Base-by-base conservation (phyloP, 176 grass and related monocot species). In the Eragrostis curvula region DNA sequence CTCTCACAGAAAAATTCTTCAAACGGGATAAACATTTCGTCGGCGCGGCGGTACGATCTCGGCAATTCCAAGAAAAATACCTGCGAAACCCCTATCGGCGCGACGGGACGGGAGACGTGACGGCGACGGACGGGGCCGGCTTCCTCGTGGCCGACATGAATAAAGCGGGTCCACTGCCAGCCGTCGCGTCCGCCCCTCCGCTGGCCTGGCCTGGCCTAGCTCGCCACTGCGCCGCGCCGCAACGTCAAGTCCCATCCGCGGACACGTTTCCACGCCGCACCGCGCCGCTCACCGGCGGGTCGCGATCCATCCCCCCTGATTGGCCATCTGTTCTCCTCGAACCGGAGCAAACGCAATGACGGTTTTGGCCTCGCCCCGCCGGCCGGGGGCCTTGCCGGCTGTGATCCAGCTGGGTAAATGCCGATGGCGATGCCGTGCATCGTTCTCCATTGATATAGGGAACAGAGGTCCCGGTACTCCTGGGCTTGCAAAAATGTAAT, bases 141-240 rank as follows among this genome's bases (percentile, higher is more conserved):
- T 73, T 86, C 92, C 92, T 83, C 13, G 82, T 88, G 92, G 79
- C 79, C 92, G 86, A 94, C 92, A 89, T 29, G 43, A 53, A 42
- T 67, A 79, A 70, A 71, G 77, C 6, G 47, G 61, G 46, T 8
- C 75, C 71, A 8, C 46, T 50, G 56, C 30, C 40, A 79, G 49
- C 83, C 64, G 30, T 74, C 47, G 67, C 84, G 68, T 36, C 20
- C 30, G 18, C n/a, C n/a, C n/a, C n/a, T n/a, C n/a, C n/a, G n/a
- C n/a, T n/a, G n/a, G n/a, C n/a, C n/a, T n/a, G n/a, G n/a, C n/a
- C n/a, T n/a, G n/a, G n/a, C n/a, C n/a, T n/a, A n/a, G n/a, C n/a
- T n/a, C n/a, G n/a, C n/a, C n/a, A n/a, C n/a, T n/a, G n/a, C n/a
- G n/a, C 58, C 53, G 56, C 65, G 43, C 50, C 56, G 42, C 68